Evolutionary conservation across 2,329 filamentous ascomycete genomes (phyloP).

Genomic region (Aspergillus spinulosporus): DNA sequence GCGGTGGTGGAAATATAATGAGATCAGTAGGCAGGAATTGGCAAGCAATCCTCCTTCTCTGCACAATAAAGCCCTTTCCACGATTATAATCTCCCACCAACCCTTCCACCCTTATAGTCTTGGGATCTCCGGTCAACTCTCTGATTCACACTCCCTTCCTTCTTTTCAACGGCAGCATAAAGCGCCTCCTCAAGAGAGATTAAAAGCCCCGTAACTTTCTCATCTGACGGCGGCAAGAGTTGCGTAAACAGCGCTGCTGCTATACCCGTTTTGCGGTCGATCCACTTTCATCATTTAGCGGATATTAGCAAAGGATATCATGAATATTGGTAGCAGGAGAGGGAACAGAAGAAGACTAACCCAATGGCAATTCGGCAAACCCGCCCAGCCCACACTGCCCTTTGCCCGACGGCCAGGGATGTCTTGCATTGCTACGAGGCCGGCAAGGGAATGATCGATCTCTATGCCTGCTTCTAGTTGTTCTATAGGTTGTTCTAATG

Average conservation of each 20-base stretch:
- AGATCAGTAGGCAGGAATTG: too few relatives aligned
- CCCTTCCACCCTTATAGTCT: too few relatives aligned
- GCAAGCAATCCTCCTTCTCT: too few relatives aligned
- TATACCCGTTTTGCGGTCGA: not conserved
- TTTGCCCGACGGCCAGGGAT: not conserved
- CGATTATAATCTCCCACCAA: too few relatives aligned
- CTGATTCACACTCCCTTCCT: too few relatives aligned
- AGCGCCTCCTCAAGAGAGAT: not conserved
- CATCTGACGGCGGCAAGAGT: slow-evolving; percentile 2
- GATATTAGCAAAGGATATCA: too few relatives aligned
- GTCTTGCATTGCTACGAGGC: not conserved
- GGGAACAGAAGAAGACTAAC: not conserved
- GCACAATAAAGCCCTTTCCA: too few relatives aligned
- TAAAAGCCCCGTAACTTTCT: not conserved
- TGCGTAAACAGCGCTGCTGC: slow-evolving; percentile 1
- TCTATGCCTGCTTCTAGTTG: too few relatives aligned
- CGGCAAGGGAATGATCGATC: not conserved
- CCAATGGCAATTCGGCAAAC: slow-evolving; percentile 2
- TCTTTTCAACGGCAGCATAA: not conserved
- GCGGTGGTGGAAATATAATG: too few relatives aligned
- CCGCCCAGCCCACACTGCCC: not conserved
- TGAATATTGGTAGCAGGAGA: not conserved
- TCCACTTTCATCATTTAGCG: not conserved
- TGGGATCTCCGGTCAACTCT: too few relatives aligned
- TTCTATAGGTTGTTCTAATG: too few relatives aligned